Percentiles rank a stretch among this genome's conserved stretches.
phyloP scores from a whole-genome alignment of 371 early-diverging fungal species.

The Caulochytrium protostelioides region DNA sequence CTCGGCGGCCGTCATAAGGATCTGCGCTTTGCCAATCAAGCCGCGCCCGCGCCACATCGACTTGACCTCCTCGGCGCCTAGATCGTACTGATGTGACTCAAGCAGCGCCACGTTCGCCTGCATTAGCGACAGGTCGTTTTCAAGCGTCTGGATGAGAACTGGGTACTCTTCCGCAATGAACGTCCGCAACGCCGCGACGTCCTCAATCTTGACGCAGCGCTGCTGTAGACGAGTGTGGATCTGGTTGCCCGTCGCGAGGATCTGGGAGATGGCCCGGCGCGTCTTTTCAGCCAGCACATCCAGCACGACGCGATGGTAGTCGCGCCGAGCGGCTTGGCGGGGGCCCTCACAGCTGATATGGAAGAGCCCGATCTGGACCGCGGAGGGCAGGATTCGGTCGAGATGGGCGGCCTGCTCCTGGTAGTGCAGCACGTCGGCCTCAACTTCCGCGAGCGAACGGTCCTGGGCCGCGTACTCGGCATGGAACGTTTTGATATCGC shows the following conservation, averaged over 20 bases:
- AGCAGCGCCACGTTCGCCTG: slow-evolving; percentile 23
- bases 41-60: slow-evolving; percentile 24
- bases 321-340: slow-evolving; percentile 23
- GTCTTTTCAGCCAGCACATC: slow-evolving; percentile 22
- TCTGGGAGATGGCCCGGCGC: no score
- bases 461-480: slow-evolving; percentile 22
- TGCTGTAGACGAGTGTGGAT: slow-evolving; percentile 21
- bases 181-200: slow-evolving; percentile 25
- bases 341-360: slow-evolving; percentile 28
- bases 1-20: slow-evolving; percentile 18
- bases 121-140: no score
- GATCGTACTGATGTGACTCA: slow-evolving; percentile 25
- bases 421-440: slow-evolving; percentile 11
- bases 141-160: slow-evolving; percentile 25
- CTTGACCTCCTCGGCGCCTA: slow-evolving; percentile 27
- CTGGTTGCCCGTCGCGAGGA: slow-evolving; percentile 15
- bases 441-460: slow-evolving; percentile 26
- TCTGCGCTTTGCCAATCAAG: slow-evolving; percentile 27
- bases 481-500: slow-evolving; percentile 19
- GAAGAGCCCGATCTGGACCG: slow-evolving; percentile 23
- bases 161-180: no score
- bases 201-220: slow-evolving; percentile 29
- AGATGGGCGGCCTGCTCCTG: slow-evolving; percentile 20
- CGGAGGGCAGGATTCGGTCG: slow-evolving; percentile 23
- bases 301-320: slow-evolving; percentile 21